Evolutionary conservation across 2,329 filamentous ascomycete species (phyloP), one percentile per base, ranked within the genome.

Genomic region (Colletotrichum tabaci): DNA sequence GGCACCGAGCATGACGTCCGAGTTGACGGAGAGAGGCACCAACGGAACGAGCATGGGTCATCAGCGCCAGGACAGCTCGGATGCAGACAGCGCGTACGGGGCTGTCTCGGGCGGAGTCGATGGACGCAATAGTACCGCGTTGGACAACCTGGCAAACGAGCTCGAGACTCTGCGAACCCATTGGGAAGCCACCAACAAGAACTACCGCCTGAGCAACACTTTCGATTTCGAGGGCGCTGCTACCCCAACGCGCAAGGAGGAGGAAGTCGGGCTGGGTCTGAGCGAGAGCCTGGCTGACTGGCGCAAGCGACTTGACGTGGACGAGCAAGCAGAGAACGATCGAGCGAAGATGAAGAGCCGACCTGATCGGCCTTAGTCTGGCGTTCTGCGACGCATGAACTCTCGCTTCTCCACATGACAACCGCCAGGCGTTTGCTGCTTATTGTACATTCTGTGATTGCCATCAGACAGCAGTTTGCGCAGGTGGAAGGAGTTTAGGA

Each of bases 111-210:
- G 78, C 26, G 74, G 76, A 35, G 77, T 81, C 44, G 84, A 89
- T 66, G 84, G 82, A 62, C 85, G 89, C 74, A 88, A 90, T 80
- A 90, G 88, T 77, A 85, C 84, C 75, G 96, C 95, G 3, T 88
- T 99, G 23, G 96, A 99, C 82, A 96, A 92, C 74, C 89, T 99
- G 30, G 96, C 96, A 13, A 94, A 90, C 74, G 96, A 99, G 84
- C 90, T 99, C 9, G 96, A 99, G 80, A 93, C 94, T 15, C 87
- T 99, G 58, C 91, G 96, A 63, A 94, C 87, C 63, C 95, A 98
- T 77, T 99, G 96, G 96, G 95, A 98, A 83, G 94, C 92, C 49
- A 98, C 95, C 15, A 98, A 96, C 84, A 96, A 97, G 82, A 97
- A 94, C 77, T 98, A 98, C 81, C 92, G 96, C 30, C 85, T 98